Conservation (phyloP, 805 yeast genomes). For the Kodamaea kaohsiungensis region DNA sequence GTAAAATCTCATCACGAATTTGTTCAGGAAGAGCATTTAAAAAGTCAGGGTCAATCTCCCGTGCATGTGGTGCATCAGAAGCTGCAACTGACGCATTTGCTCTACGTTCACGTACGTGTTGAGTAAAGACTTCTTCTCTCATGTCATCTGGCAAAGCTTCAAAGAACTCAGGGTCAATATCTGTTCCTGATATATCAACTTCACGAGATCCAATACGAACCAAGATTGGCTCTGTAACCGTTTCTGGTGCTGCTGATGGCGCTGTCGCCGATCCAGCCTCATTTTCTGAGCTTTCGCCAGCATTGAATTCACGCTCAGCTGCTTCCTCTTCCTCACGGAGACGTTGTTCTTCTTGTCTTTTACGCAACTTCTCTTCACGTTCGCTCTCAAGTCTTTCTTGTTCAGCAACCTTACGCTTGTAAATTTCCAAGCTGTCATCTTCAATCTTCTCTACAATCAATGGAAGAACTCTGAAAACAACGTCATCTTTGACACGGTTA, state of each 20-base stretch:
- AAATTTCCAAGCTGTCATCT: constrained; percentile 47
- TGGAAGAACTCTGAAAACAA: constrained; percentile 23
- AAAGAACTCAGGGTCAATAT: constrained; percentile 87
- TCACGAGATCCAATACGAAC: constrained; percentile 75
- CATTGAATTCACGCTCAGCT: constrained; percentile 17
- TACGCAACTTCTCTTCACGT: constrained; percentile 30
- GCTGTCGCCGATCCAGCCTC: constrained; percentile 18
- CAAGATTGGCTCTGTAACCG: constrained; percentile 50
- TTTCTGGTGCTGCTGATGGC: constrained; percentile 14
- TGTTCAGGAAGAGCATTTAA: constrained; percentile 75
- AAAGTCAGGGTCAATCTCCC: constrained; percentile 80
- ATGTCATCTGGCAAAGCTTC: constrained; percentile 90
- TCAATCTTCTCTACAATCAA: constrained; percentile 49
- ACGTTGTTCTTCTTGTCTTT: constrained; percentile 32
- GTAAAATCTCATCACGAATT: constrained; percentile 62
- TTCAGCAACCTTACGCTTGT: constrained; percentile 29
- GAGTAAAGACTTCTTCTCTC: constrained; percentile 88
- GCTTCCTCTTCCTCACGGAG: constrained; percentile 29
- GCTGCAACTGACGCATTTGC: constrained; percentile 50
- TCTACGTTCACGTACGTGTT: constrained; percentile 76
- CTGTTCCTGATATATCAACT: constrained; percentile 86
- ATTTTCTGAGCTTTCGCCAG: constrained; percentile 16
- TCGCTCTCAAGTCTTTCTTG: constrained; percentile 24
- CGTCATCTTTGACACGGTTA: constrained; percentile 33
- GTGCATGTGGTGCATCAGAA: constrained; percentile 42